phyloP scores from a whole-genome alignment of 2,329 filamentous ascomycete genomes.

The Trichophyton benhamiae region DNA sequence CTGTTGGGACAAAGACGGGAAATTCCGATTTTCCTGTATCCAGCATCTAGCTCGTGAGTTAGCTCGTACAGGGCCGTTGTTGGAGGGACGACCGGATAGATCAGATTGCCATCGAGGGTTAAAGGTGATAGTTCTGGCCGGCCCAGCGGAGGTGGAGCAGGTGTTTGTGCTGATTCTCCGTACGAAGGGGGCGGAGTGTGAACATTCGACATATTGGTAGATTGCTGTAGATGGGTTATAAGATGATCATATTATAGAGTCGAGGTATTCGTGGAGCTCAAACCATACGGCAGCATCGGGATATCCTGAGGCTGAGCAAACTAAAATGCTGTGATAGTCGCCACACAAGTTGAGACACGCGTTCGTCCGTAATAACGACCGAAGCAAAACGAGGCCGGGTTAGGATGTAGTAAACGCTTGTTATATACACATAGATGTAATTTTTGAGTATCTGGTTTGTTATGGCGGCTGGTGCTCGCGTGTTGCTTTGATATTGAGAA shows the following conservation, averaged over 20 bases:
- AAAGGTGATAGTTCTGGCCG: slow-evolving; percentile 8
- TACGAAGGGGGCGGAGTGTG: slow-evolving; percentile 8
- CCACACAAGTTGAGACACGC: background rate
- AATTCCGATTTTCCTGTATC: slow-evolving; percentile 9
- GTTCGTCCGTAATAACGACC: background rate
- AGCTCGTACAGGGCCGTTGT: slow-evolving; percentile 12
- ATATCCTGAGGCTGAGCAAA: background rate
- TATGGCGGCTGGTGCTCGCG: background rate
- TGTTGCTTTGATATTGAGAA: background rate
- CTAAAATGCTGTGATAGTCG: background rate
- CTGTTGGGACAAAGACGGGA: slow-evolving; percentile 7
- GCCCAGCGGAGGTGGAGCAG: background rate
- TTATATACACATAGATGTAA: background rate
- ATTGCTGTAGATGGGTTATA: background rate
- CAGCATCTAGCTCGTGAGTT: slow-evolving; percentile 11
- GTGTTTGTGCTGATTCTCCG: slow-evolving; percentile 3
- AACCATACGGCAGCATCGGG: background rate
- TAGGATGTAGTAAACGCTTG: background rate
- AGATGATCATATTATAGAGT: background rate
- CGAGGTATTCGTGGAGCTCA: background rate
- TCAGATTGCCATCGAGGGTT: slow-evolving; percentile 11
- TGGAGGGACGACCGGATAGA: slow-evolving; percentile 9
- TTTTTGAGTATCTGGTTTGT: background rate
- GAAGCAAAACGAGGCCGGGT: background rate
- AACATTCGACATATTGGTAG: background rate